These are phyloP conservation scores for Solanum tacnaense DNA, from an alignment of 257 asterid species.

Conservation along the genomic window DNA sequence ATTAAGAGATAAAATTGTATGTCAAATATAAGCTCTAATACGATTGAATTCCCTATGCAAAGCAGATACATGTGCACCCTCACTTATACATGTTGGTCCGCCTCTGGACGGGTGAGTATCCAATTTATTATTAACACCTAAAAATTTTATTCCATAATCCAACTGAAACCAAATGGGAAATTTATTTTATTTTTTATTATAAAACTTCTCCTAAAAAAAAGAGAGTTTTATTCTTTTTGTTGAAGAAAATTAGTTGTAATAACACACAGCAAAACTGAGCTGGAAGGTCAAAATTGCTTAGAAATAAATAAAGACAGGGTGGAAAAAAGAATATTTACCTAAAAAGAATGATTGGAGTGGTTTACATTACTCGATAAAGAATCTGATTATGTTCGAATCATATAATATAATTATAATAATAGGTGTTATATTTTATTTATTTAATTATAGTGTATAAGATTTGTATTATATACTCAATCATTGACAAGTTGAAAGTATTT, in stretches of 20 bases:
- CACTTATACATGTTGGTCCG: no score
- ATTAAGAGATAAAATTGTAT: no score
- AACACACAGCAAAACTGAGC: not conserved
- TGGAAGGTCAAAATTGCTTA: not conserved
- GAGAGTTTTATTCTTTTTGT: not conserved
- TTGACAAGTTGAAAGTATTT: not conserved
- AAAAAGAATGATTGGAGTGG: not conserved
- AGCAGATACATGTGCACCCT: not conserved
- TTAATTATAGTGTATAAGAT: not conserved
- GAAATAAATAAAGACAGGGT: not conserved
- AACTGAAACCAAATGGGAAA: not conserved
- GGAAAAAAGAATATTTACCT: not conserved
- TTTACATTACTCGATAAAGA: not conserved
- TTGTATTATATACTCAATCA: not conserved
- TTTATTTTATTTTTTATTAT: not conserved
- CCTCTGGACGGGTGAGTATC: no score
- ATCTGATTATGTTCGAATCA: not conserved
- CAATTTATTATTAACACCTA: no score
- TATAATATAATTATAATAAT: not conserved
- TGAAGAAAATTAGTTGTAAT: not conserved
- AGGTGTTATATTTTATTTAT: not conserved
- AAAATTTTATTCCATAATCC: not conserved
- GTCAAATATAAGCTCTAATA: not conserved
- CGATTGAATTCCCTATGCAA: not conserved
- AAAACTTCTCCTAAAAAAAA: not conserved